Conservation (phyloP, 2,329 filamentous ascomycete genomes). For the Juglanconis oblonga region DNA sequence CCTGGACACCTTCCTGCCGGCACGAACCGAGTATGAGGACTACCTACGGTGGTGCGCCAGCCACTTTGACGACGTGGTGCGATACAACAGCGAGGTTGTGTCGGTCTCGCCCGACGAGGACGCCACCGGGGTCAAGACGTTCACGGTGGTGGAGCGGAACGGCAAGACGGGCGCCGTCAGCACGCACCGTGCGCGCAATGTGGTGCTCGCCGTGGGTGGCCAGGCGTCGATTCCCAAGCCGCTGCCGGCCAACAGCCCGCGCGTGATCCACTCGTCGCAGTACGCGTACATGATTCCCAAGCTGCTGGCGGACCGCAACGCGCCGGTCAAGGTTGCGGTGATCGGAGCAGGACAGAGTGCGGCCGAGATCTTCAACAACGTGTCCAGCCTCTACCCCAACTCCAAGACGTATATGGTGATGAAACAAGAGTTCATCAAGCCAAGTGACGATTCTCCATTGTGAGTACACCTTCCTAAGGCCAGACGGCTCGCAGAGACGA, state of each 20-base stretch:
- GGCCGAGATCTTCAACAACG: constrained; percentile 90
- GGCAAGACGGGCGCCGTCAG: constrained; percentile 51
- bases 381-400: constrained; percentile 80
- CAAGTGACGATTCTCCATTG: constrained; percentile 96
- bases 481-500: background rate
- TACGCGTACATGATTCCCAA: constrained; percentile 66
- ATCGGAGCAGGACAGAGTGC: constrained; percentile 89
- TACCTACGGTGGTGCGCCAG: constrained; percentile 91
- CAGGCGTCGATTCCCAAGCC: constrained; percentile 67
- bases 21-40: constrained; percentile 87
- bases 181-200: constrained; percentile 59
- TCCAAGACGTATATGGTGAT: constrained; percentile 76
- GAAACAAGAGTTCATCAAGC: constrained; percentile 77
- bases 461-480: constrained; percentile 43
- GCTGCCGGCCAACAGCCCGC: constrained; percentile 67
- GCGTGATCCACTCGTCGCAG: constrained; percentile 84
- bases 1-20: constrained; percentile 81
- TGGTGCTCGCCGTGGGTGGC: constrained; percentile 58
- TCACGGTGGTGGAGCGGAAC: constrained; percentile 66
- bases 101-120: constrained; percentile 60
- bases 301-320: constrained; percentile 53
- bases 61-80: constrained; percentile 70
- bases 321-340: constrained; percentile 73
- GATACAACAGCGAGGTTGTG: constrained; percentile 75
- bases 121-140: constrained; percentile 56